These are phyloP conservation scores for Avena eriantha DNA, from an alignment of 176 grass and related monocot genomes.

Conservation along the genomic window DNA sequence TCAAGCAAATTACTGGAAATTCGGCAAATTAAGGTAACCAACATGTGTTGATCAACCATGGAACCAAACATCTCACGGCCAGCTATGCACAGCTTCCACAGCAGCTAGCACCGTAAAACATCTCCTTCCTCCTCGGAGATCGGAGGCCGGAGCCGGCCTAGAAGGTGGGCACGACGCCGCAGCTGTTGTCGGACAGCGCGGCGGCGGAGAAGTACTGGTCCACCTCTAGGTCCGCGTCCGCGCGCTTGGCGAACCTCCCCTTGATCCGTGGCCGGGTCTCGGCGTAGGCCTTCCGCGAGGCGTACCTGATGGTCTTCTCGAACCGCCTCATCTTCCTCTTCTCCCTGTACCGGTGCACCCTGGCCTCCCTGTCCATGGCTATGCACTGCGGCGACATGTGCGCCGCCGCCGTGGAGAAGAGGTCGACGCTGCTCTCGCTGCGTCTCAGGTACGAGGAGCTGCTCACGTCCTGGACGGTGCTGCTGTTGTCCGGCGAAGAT, in stretches of 20 bases:
- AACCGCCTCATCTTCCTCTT: slow-evolving; percentile 78
- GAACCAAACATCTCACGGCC: not conserved
- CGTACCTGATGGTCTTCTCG: slow-evolving; percentile 80
- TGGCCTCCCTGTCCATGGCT: slow-evolving; percentile 54
- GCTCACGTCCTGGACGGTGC: slow-evolving; percentile 43
- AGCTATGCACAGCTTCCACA: not conserved
- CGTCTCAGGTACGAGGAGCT: slow-evolving; percentile 18
- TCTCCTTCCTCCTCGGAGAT: not conserved
- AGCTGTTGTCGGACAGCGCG: slow-evolving; percentile 38
- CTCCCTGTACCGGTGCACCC: slow-evolving; percentile 77
- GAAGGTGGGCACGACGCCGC: slow-evolving; percentile 63
- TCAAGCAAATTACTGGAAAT: slow-evolving; percentile 7
- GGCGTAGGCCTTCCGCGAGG: slow-evolving; percentile 75
- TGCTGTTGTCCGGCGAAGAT: slow-evolving; percentile 44
- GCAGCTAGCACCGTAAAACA: not conserved
- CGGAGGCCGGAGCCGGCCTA: slow-evolving; percentile 7
- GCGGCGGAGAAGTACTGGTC: slow-evolving; percentile 50
- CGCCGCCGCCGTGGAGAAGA: not conserved
- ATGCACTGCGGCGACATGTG: slow-evolving; percentile 35
- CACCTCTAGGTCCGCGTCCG: slow-evolving; percentile 43
- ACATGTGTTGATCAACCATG: slow-evolving; percentile 11
- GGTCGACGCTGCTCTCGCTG: slow-evolving; percentile 38
- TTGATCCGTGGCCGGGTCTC: slow-evolving; percentile 71
- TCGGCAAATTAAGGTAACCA: slow-evolving; percentile 27
- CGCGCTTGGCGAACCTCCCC: slow-evolving; percentile 71